These are phyloP conservation scores for Aspergillus saccharolyticus DNA, from an alignment of 495 filamentous ascomycete species.

Conservation along the genomic window DNA sequence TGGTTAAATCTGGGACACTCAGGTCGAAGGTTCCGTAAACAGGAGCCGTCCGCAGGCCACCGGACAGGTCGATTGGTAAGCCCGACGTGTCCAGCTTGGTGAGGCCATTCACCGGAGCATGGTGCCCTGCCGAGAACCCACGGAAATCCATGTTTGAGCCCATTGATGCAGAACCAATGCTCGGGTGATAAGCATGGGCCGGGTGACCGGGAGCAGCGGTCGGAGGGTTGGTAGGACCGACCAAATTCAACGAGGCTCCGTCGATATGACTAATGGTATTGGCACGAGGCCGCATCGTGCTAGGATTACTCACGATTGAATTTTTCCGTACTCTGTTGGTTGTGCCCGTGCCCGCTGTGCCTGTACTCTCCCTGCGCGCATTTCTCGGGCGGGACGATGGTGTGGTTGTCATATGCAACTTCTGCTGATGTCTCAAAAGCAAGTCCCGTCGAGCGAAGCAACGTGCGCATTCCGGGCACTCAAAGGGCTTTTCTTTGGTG, in stretches of 20 bases:
- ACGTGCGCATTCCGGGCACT: conserved; percentile 89
- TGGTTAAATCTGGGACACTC: conserved; percentile 69
- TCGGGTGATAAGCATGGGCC: conserved; percentile 58
- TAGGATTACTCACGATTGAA: conserved; percentile 65
- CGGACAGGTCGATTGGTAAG: conserved; percentile 56
- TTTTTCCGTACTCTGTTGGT: conserved; percentile 85
- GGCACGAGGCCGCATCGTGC: conserved; percentile 78
- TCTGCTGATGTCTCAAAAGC: conserved; percentile 94
- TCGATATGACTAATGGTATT: conserved; percentile 98
- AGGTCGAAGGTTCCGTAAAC: conserved; percentile 62
- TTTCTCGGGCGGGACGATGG: conserved; percentile 83
- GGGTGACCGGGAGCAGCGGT: conserved; percentile 34
- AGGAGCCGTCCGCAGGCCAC: conserved; percentile 74
- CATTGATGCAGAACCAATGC: conserved; percentile 60
- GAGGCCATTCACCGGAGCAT: conserved; percentile 54
- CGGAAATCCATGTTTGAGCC: conserved; percentile 60
- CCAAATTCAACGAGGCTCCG: conserved; percentile 64
- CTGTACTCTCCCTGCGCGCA: conserved; percentile 74
- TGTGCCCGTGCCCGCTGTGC: conserved; percentile 60
- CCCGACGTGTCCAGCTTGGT: conserved; percentile 80
- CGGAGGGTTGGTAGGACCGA: conserved; percentile 57
- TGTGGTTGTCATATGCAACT: conserved; percentile 94
- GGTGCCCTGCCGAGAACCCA: conserved; percentile 63
- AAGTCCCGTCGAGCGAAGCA: conserved; percentile 95
- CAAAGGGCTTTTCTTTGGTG: conserved; percentile 98